Evolutionary conservation across 371 early-diverging fungal genomes (phyloP).

Genomic region (Parasitella parasitica): DNA sequence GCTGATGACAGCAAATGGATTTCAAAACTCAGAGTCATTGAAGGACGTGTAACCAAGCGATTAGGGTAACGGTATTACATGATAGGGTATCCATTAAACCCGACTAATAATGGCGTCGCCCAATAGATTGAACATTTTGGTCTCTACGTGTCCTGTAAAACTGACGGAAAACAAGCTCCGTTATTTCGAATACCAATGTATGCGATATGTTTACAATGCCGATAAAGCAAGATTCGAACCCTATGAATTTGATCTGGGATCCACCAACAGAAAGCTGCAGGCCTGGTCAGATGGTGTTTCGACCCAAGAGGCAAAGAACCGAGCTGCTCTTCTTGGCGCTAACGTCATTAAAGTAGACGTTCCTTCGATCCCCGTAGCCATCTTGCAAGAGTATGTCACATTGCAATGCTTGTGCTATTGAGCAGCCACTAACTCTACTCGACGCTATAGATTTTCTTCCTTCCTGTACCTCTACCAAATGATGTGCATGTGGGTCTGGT

Average conservation of each 20-base stretch:
- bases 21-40: conserved; percentile 31
- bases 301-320: conserved; percentile 45
- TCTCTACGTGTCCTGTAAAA: conserved; percentile 44
- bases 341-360: conserved; percentile 65
- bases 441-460: conserved; percentile 42
- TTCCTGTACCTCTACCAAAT: conserved; percentile 77
- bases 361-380: conserved; percentile 43
- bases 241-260: conserved; percentile 54
- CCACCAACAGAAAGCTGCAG: conserved; percentile 45
- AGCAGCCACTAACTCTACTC: too few relatives aligned
- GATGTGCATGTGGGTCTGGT: conserved; percentile 70
- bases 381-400: conserved; percentile 51
- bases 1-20: conserved; percentile 45
- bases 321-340: conserved; percentile 58
- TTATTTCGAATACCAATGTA: conserved; percentile 74
- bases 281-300: conserved; percentile 51
- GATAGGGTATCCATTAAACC: not conserved
- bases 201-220: conserved; percentile 64
- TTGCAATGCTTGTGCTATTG: not conserved
- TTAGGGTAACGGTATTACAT: conserved; percentile 6
- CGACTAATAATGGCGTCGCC: not conserved
- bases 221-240: conserved; percentile 50
- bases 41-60: conserved; percentile 9
- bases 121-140: conserved; percentile 32
- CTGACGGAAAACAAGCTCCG: conserved; percentile 46